These are phyloP conservation scores for Cymbomonas tetramitiformis DNA, from an alignment of 139 green algal species.

Conservation along the genomic window DNA sequence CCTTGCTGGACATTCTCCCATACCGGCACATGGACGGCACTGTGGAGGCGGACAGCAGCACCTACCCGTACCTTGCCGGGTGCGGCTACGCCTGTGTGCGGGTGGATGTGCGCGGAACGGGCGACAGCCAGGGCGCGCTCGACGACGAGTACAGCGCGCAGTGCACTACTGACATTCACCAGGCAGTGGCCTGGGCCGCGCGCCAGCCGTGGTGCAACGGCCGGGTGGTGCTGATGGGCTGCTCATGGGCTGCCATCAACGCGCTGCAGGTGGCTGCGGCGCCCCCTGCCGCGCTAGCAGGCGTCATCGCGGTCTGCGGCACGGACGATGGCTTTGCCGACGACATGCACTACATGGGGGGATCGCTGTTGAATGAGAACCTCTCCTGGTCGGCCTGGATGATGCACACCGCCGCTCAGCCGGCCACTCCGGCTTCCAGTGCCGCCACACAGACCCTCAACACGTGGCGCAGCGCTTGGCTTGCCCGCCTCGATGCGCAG, in stretches of 20 bases:
- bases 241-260: conserved; percentile 18
- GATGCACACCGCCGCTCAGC: conserved; percentile 1
- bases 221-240: conserved; percentile 15
- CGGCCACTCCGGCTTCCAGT: neutral
- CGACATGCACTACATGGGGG: conserved; percentile 20
- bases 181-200: conserved; percentile 9
- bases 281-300: neutral
- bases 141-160: conserved; percentile 18
- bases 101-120: conserved; percentile 13
- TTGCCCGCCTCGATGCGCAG: conserved; percentile 3
- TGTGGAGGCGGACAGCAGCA: conserved; percentile 6
- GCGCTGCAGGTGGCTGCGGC: conserved; percentile 17
- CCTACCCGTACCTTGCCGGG: conserved; percentile 13
- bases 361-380: conserved; percentile 13
- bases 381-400: conserved; percentile 13
- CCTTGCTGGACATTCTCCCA: conserved; percentile 13
- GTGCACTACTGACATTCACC: neutral
- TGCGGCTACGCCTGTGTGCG: conserved; percentile 18
- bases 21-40: conserved; percentile 16
- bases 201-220: conserved; percentile 16
- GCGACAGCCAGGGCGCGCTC: conserved; percentile 5
- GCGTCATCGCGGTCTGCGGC: conserved; percentile 10
- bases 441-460: neutral
- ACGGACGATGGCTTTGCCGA: conserved; percentile 11
- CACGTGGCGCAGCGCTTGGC: conserved; percentile 5